Base-by-base conservation (phyloP, 495 filamentous ascomycete species). In the Articulospora tetracladia region DNA sequence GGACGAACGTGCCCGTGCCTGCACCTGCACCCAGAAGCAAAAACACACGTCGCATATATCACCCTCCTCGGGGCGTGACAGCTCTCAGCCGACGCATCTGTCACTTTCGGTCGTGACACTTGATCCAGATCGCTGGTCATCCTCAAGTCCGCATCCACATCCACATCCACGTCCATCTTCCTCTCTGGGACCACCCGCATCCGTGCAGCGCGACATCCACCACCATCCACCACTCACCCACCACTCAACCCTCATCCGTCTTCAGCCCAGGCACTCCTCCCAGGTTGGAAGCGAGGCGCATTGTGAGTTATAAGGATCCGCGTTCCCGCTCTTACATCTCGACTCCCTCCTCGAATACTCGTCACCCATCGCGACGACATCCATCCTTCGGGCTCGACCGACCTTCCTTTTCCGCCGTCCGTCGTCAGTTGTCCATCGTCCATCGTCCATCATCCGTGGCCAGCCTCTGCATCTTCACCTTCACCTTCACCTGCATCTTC, bases 261-360 rank as follows among this genome's bases (percentile, higher is more conserved):
- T 20, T 19, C 25, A 19, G 17, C 25, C 25, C 50, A 53, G 50
- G 50, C 25, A 26, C 28, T 30, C 25, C 25, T 17, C 25, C 7
- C 24, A 53, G 50, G 50, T 30, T 53, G 50, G 17, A 53, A 30
- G 28, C 50, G 23, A 53, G 50, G 50, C 50, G 24, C 1, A 30
- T 41, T 34, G 19, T 44, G 8, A 44, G 39, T 15, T 44, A 44
- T 15, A 44, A 44, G 39, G 39, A 44, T 44, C 39, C 3, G 10
- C 39, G 3, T 7, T 17, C 39, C 39, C 39, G n/a, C n/a, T n/a
- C n/a, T n/a, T n/a, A n/a, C 39, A n/a, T 12, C 39, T 44, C 17
- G 8, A 11, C 39, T 44, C 17, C 8, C 3, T n/a, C 39, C 10
- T 44, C 39, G 39, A 7, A 19, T 3, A 19, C 10, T 44, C 39